A percentile compares a stretch with the other conserved stretches of the same genome.
These are phyloP conservation scores for Alternaria sp. DNA, from an alignment of 2,329 filamentous ascomycete genomes.

Conservation along the genomic window DNA sequence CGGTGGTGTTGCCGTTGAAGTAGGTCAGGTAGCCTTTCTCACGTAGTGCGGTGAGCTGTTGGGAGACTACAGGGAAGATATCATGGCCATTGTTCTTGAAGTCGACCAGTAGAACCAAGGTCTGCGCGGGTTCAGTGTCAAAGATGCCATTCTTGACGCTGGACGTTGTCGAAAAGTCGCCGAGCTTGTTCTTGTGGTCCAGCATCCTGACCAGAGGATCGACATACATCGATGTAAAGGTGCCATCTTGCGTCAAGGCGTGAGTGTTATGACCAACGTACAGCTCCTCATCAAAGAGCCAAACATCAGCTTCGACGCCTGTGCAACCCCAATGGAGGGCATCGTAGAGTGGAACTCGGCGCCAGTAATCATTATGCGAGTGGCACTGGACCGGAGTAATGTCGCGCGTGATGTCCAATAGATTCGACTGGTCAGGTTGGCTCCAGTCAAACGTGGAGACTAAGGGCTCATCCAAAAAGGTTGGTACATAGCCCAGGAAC, in stretches of 20 bases:
- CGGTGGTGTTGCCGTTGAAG: conserved; percentile 57
- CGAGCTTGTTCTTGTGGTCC: conserved; percentile 58
- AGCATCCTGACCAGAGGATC: conserved; percentile 61
- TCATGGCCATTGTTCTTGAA: conserved; percentile 54
- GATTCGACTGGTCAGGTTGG: conserved; percentile 47
- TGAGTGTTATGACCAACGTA: conserved; percentile 63
- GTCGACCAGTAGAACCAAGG: conserved; percentile 63
- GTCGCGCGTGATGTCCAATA: conserved; percentile 61
- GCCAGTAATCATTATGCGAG: conserved; percentile 69
- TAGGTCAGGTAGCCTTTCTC: conserved; percentile 61
- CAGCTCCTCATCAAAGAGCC: conserved; percentile 63
- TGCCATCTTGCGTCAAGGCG: conserved; percentile 57
- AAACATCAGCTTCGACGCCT: conserved; percentile 66
- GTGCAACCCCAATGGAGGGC: conserved; percentile 64
- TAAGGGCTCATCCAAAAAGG: conserved; percentile 50
- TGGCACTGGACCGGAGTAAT: conserved; percentile 62
- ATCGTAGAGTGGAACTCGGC: conserved; percentile 63
- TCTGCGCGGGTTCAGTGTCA: conserved; percentile 58
- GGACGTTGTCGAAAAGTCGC: conserved; percentile 42
- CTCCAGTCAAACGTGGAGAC: conserved; percentile 55
- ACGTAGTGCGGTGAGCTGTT: conserved; percentile 59
- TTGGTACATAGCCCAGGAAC: conserved; percentile 47
- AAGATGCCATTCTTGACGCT: conserved; percentile 59
- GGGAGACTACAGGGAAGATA: conserved; percentile 50
- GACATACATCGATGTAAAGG: conserved; percentile 62